Base-by-base conservation (phyloP, 1,284 basidiomycete species). In the Gomphus bonarii region DNA sequence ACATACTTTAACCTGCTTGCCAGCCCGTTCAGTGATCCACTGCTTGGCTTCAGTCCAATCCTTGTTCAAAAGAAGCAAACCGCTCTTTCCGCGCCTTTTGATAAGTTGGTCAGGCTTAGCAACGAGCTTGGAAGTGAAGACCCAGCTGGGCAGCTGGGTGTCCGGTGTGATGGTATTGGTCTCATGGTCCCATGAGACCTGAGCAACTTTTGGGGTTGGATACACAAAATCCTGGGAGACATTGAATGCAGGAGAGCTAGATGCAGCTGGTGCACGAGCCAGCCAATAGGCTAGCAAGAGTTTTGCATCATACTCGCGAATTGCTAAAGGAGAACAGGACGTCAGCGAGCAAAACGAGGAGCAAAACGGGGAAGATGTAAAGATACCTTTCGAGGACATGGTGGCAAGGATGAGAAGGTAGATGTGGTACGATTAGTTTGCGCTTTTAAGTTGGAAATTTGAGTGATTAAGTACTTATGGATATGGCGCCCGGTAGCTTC, bases 71-170 rank as follows among this genome's bases (percentile, higher is more conserved):
- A 84, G 85, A 59, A 99, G 83, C 28, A 99, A 82, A 64, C 95
- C 95, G 33, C 94, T 93, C 82, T 99, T 99, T 66, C 97, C 97
- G 65, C 97, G 88, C 66, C 95, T 90, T 80, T 99, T 99, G 83
- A 99, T 98, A 71, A 99, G 87, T 76, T 98, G 95, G 76, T 99
- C 97, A 52, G 91, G 91, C 74, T 95, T 94, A 30, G 84, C 89
- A 67, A 95, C 91, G 69, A 95, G 88, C 78, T 93, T 92, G 65
- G 84, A 79, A 67, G 75, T 79, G 76, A 85, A 85, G 58, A 98
- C 90, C 95, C 95, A 92, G 62, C 78, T 72, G 49, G 88, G 89
- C 60, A 93, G 78, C 66, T 82, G 77, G 54, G 73, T 77, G 62
- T 88, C 88, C 57, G 91, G 82, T 42, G 88, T 91, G 76, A 97